These are phyloP conservation scores for Populus ilicifolia DNA, from an alignment of 345 rosid species.

Conservation along the genomic window DNA sequence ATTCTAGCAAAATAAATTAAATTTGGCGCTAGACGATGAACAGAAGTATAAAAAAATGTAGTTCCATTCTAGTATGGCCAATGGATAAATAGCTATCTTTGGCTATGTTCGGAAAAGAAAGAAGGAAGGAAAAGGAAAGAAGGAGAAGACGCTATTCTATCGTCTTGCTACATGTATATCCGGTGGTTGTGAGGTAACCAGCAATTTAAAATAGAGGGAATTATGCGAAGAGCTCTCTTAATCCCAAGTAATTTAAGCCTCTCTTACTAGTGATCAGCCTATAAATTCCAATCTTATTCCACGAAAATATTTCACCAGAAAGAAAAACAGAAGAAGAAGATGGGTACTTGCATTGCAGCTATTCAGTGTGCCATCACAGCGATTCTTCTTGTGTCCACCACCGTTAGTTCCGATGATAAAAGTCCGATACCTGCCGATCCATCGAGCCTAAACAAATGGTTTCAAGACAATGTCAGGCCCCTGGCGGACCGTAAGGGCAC, in stretches of 20 bases:
- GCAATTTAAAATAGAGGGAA: not conserved
- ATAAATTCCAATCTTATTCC: not conserved
- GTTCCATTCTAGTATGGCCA: too few species aligned
- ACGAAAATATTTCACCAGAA: not conserved
- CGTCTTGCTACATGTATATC: too few species aligned
- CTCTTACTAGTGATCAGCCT: not conserved
- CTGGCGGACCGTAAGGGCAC: constrained; percentile 28
- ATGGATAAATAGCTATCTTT: too few species aligned
- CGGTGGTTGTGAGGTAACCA: too few species aligned
- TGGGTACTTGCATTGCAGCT: not conserved
- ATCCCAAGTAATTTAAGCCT: not conserved
- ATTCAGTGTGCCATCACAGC: not conserved
- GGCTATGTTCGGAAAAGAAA: too few species aligned
- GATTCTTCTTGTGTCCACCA: not conserved
- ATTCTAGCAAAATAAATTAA: too few species aligned
- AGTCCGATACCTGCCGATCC: constrained; percentile 37
- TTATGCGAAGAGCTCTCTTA: not conserved
- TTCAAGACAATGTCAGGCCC: constrained; percentile 33
- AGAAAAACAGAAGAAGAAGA: not conserved
- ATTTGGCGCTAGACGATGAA: too few species aligned
- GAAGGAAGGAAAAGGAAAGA: too few species aligned
- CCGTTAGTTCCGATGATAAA: constrained; percentile 15
- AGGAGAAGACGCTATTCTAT: too few species aligned
- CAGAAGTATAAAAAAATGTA: too few species aligned
- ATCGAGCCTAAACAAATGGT: constrained; percentile 35